phyloP scores from a whole-genome alignment of 345 rosid genomes.

The Dovyalis caffra region DNA sequence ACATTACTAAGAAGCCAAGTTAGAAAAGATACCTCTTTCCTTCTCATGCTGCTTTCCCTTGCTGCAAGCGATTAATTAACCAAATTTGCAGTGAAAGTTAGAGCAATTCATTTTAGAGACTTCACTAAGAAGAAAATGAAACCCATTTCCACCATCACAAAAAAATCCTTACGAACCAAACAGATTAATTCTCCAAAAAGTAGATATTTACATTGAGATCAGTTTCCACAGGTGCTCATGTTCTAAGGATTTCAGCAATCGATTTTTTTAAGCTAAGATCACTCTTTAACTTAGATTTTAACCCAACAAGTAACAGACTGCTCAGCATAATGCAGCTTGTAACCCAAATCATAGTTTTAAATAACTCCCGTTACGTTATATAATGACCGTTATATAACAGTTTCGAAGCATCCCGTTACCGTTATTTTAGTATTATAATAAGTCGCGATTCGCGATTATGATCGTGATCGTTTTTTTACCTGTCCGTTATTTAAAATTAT shows the following conservation, averaged over 20 bases:
- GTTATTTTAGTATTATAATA: too few species aligned
- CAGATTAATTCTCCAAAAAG: background rate
- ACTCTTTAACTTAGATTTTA: background rate
- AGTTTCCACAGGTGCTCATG: background rate
- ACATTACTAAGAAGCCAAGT: too few species aligned
- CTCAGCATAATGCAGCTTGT: too few species aligned
- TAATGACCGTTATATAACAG: too few species aligned
- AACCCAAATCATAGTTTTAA: too few species aligned
- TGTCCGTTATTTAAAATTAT: too few species aligned
- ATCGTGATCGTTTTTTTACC: too few species aligned
- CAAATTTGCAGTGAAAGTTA: background rate
- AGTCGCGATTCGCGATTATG: too few species aligned
- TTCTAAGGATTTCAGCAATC: background rate
- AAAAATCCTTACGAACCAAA: background rate
- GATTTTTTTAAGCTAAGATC: background rate
- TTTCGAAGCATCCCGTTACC: too few species aligned
- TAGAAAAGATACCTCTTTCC: constrained; percentile 7
- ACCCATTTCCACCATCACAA: background rate
- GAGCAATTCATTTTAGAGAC: background rate
- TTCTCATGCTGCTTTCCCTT: constrained; percentile 53
- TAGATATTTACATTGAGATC: too few species aligned
- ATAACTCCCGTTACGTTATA: too few species aligned
- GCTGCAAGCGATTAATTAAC: constrained; percentile 45
- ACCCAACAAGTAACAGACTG: background rate
- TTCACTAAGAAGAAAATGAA: too few species aligned